Conservation (phyloP, 768 basidiomycete genomes). For the Goffeauzyma gilvescens region DNA sequence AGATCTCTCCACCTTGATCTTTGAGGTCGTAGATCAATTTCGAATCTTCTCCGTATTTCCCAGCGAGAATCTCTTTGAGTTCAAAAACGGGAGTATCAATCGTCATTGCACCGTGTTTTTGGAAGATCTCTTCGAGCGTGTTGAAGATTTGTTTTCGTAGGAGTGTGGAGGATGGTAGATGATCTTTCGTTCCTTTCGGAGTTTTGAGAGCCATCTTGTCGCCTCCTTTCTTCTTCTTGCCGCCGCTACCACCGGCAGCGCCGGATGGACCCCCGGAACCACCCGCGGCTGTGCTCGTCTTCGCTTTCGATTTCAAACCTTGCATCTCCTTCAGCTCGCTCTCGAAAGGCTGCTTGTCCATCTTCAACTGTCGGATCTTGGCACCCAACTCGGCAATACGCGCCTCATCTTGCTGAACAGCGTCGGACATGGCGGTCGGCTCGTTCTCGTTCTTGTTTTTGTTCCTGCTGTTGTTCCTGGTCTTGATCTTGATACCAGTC, state of each 20-base stretch:
- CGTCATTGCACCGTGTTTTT: constrained; percentile 68
- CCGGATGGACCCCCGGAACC: no score
- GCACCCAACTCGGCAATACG: constrained; percentile 20
- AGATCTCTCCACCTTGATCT: constrained; percentile 94
- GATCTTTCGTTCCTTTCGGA: constrained; percentile 92
- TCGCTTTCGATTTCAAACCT: constrained; percentile 34
- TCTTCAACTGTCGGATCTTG: constrained; percentile 23
- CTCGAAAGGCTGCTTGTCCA: constrained; percentile 20
- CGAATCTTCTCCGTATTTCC: constrained; percentile 87
- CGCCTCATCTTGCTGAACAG: constrained; percentile 14
- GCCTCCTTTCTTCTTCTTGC: constrained; percentile 35
- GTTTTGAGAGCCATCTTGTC: constrained; percentile 62
- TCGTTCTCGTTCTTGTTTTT: no score
- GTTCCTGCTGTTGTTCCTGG: no score
- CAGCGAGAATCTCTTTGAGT: constrained; percentile 82
- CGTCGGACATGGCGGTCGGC: constrained; percentile 7
- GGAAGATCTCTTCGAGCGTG: constrained; percentile 70
- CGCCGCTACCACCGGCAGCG: constrained; percentile 41
- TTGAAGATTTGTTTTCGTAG: constrained; percentile 77
- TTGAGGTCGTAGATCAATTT: constrained; percentile 94
- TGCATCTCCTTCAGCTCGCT: constrained; percentile 26
- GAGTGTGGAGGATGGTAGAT: constrained; percentile 77
- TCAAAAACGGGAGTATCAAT: constrained; percentile 98
- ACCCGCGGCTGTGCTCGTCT: constrained; percentile 34
- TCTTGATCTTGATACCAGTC: no score